Base-by-base conservation (phyloP, 2,329 filamentous ascomycete genomes). In the Trichoderma sp. region DNA sequence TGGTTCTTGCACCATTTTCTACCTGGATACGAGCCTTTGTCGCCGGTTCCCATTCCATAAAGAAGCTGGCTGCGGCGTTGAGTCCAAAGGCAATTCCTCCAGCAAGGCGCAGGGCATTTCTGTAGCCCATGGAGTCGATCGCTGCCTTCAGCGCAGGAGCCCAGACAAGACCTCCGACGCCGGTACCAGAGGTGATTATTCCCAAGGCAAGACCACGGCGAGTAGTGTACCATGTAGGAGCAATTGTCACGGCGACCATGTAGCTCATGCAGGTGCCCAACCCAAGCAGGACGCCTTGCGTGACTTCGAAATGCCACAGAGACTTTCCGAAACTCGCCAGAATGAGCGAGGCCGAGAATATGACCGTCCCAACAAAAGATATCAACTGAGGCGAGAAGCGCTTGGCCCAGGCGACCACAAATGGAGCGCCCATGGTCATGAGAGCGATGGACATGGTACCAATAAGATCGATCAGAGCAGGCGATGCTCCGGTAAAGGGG, bases 291-390 rank as follows among this genome's bases (percentile, higher is more conserved):
- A 57, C 49, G 4, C 62, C 62, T 8, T 57, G 52, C 5, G 62
- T 57, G 53, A 58, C 53, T 29, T 66, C 63, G n/a, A 58, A 66
- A 33, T 66, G 63, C 62, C 63, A 66, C 55, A 66, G 29, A 27
- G 63, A 21, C 16, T 49, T 47, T 8, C 62, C 62, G 10, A 65
- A 65, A 19, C 62, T 65, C 31, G 62, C 62, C 8, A 65, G 11
- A 35, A 65, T 65, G 16, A 65, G 53, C 35, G 62, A 37, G 13
- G 35, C 37, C 10, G 62, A 56, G 27, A 65, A 65, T 8, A 57
- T 47, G 10, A 56, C 21, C 5, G 63, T 52, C 7, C 63, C 63
- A 11, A 66, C 49, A 29, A 66, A n/a, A 16, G 53, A 66, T 40
- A 66, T 56, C 8, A 5, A 58, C 21, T 33, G 11, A 16, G 63